Base-by-base conservation (phyloP, 805 yeast genomes). In the Metschnikowia cubensis region DNA sequence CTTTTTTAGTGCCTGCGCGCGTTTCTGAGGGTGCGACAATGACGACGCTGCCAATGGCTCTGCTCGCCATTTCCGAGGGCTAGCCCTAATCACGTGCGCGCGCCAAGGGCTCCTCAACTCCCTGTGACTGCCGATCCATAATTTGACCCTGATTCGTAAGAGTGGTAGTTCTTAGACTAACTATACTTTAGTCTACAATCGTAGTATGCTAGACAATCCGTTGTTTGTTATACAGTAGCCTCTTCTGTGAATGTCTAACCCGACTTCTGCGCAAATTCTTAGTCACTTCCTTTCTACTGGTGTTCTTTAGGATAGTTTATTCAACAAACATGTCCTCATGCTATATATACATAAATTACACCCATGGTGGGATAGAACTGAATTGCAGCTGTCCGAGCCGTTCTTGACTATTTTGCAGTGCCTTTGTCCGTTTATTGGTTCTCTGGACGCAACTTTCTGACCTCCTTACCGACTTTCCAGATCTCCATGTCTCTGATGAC, bases 391-490 rank as follows among this genome's bases (percentile, higher is more conserved):
- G 62, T 59, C 61, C 53, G 61, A 69, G 75, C 67, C 76, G 62
- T 71, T 71, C 75, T 49, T 45, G 48, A 61, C 71, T 75, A 71
- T 68, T 64, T 51, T 21, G 51, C 45, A 45, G 53, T 54, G 45
- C 18, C 32, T 10, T 21, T 32, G 48, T 42, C 45, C 38, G 39
- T 36, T 78, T 87, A 91, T 74, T 86, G 83, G 94, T 94, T 92
- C 82, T 94, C 99, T 68, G 99, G 99, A 80, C 99, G 91, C 75
- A 94, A 85, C 80, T 94, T 94, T 85, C 99, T 92, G 63, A 94
- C 99, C 82, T 94, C 98, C 82, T 92, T 92, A 71, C 99, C 99
- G 64, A 94, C 99, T 71, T 75, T 87, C 99, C 99, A 94, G 92
- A 94, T 94, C 83, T 94, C 99, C 87, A 94, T 90, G 71, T 81